A percentile compares a stretch with the other conserved stretches of the same genome.
These are phyloP conservation scores for Aspergillus versicolor DNA, from an alignment of 2,329 filamentous ascomycete species.

Conservation along the genomic window DNA sequence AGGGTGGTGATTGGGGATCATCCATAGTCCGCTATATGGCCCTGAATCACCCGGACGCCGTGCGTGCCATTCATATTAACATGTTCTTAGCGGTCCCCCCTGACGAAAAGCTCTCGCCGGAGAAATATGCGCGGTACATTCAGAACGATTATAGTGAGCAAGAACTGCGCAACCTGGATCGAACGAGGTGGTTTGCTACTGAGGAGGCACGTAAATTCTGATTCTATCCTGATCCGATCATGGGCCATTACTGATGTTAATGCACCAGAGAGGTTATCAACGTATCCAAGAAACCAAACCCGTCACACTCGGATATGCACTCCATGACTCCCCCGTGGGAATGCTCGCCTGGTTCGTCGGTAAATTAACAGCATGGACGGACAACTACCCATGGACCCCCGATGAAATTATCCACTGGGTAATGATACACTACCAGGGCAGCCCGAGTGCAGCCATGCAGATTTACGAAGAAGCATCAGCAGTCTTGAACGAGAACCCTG, in stretches of 20 bases:
- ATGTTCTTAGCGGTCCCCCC: neutral
- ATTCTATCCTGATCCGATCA: too few relatives aligned
- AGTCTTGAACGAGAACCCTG: neutral
- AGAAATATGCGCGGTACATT: neutral
- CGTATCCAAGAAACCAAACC: too few relatives aligned
- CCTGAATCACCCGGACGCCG: neutral
- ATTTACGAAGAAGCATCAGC: neutral
- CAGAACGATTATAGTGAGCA: neutral
- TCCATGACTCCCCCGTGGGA: too few relatives aligned
- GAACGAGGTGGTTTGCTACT: neutral
- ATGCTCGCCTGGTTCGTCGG: too few relatives aligned
- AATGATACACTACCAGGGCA: neutral
- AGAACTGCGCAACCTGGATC: neutral
- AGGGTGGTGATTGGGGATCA: neutral
- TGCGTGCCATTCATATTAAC: neutral
- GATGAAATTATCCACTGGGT: neutral
- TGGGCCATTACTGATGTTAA: too few relatives aligned
- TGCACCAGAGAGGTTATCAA: too few relatives aligned
- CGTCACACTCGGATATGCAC: too few relatives aligned
- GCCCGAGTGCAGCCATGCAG: neutral
- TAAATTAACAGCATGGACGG: neutral
- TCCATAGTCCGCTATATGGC: neutral
- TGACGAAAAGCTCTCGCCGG: neutral
- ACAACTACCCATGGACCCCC: neutral
- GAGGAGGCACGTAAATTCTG: neutral